Percentiles rank a stretch among this genome's conserved stretches.
phyloP scores from a whole-genome alignment of 768 basidiomycete species.

The Tylopilus plumbeoviolaceoides region DNA sequence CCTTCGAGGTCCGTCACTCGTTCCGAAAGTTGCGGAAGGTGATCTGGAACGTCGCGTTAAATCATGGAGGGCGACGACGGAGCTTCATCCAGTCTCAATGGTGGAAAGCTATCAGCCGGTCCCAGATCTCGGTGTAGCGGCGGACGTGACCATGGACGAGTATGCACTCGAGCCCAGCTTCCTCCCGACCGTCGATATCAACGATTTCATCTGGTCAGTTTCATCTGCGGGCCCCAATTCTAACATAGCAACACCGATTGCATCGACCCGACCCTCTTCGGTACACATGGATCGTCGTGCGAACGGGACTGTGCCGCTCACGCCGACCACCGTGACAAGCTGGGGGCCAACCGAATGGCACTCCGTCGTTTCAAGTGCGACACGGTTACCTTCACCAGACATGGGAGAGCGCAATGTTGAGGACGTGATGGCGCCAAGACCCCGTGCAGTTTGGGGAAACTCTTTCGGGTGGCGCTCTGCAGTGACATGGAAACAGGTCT shows the following conservation, averaged over 20 bases:
- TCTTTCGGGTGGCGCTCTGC: slow-evolving; percentile 23
- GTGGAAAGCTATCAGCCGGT: slow-evolving; percentile 29
- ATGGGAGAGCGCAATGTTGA: slow-evolving; percentile 44
- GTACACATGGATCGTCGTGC: slow-evolving; percentile 51
- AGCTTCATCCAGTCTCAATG: slow-evolving; percentile 45
- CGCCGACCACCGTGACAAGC: slow-evolving; percentile 39
- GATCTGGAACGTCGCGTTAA: slow-evolving; percentile 56
- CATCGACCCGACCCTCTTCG: slow-evolving; percentile 44
- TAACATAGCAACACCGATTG: slow-evolving; percentile 36
- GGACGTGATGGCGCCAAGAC: slow-evolving; percentile 6
- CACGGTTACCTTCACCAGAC: slow-evolving; percentile 54
- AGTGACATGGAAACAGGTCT: slow-evolving; percentile 20
- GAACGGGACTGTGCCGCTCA: slow-evolving; percentile 52
- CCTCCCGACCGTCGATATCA: slow-evolving; percentile 35
- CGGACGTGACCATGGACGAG: slow-evolving; percentile 21
- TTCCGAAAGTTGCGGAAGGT: slow-evolving; percentile 46
- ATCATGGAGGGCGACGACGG: slow-evolving; percentile 62
- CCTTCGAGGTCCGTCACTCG: slow-evolving; percentile 47
- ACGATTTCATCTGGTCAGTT: slow-evolving; percentile 64
- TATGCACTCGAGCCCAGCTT: slow-evolving; percentile 13
- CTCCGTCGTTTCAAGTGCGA: slow-evolving; percentile 31
- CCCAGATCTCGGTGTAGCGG: slow-evolving; percentile 10
- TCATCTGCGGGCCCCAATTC: slow-evolving; percentile 52
- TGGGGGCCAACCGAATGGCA: slow-evolving; percentile 43
- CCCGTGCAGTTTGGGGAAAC: slow-evolving; percentile 17